phyloP scores from a whole-genome alignment of 305 asterid genomes.

The Plantago coronopus region DNA sequence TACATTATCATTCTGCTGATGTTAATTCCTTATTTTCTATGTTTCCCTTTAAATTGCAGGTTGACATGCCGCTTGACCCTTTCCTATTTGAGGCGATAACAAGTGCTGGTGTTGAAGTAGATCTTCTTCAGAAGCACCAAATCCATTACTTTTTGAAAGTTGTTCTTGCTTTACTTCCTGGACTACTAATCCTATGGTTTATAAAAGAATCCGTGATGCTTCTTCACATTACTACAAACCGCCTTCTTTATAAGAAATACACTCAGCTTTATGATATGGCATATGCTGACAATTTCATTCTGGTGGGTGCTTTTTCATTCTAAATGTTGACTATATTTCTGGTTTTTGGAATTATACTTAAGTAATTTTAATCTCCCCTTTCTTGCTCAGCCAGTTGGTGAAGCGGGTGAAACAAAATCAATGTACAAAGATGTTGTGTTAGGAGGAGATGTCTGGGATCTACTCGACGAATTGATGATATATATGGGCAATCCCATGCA shows the following conservation, averaged over 20 bases:
- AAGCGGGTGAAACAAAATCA: slow-evolving; percentile 78
- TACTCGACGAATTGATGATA: slow-evolving; percentile 91
- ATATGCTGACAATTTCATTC: slow-evolving; percentile 84
- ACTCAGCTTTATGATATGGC: slow-evolving; percentile 89
- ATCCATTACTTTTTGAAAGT: slow-evolving; percentile 85
- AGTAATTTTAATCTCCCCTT: slow-evolving; percentile 22
- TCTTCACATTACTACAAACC: slow-evolving; percentile 71
- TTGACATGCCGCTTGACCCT: slow-evolving; percentile 97
- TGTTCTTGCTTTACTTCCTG: slow-evolving; percentile 74
- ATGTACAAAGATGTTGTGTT: slow-evolving; percentile 90
- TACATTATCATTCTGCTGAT: slow-evolving; percentile 19
- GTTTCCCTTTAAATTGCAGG: slow-evolving; percentile 40
- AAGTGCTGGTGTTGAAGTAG: slow-evolving; percentile 89
- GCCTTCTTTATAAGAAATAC: slow-evolving; percentile 79
- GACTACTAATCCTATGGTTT: slow-evolving; percentile 80
- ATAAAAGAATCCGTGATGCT: slow-evolving; percentile 83
- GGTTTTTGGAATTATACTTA: slow-evolving; percentile 24
- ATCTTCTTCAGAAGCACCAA: slow-evolving; percentile 86
- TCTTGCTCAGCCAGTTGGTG: slow-evolving; percentile 78
- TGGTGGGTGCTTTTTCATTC: slow-evolving; percentile 46
- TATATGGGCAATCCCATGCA: slow-evolving; percentile 97
- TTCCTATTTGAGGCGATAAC: slow-evolving; percentile 89
- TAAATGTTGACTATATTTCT: slow-evolving; percentile 22
- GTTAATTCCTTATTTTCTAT: slow-evolving; percentile 23
- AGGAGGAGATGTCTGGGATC: slow-evolving; percentile 99